These are phyloP conservation scores for Auxenochlorella protothecoides DNA, from an alignment of 139 green algal species.

Conservation along the genomic window DNA sequence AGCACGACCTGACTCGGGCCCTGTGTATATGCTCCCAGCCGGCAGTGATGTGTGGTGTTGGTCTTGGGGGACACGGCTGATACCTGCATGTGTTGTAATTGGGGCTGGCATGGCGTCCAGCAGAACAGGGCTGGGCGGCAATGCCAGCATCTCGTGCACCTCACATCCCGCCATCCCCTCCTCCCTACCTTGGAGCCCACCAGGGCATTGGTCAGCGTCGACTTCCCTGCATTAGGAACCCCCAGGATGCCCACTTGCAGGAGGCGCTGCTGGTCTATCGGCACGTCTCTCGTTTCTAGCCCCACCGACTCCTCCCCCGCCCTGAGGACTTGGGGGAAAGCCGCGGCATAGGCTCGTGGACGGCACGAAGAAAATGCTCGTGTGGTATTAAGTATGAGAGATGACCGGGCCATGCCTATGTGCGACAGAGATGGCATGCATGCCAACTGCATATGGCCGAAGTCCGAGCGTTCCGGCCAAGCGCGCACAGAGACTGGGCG, in stretches of 20 bases:
- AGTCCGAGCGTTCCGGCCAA: no score
- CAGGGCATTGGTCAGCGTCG: conserved; percentile 71
- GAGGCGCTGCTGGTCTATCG: conserved; percentile 11
- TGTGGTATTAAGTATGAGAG: no score
- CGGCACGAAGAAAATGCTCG: no score
- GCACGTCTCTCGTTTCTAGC: not conserved
- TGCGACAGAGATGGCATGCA: conserved; percentile 1
- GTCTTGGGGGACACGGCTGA: conserved; percentile 71
- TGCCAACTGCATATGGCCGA: no score
- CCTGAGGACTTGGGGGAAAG: no score
- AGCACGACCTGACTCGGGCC: conserved; percentile 36
- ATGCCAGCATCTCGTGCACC: not conserved
- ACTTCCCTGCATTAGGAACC: conserved; percentile 77
- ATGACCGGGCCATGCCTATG: not conserved
- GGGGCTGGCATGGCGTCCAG: no score
- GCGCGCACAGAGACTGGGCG: no score
- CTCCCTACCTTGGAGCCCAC: conserved; percentile 37
- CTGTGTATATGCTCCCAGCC: conserved; percentile 50
- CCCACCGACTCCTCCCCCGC: no score
- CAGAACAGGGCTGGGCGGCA: no score
- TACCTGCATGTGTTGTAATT: conserved; percentile 23
- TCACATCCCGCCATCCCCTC: not conserved
- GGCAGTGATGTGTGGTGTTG: conserved; percentile 57
- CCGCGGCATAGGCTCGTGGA: no score
- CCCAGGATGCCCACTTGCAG: conserved; percentile 59